A percentile compares a stretch with the other conserved stretches of the same genome.
These are phyloP conservation scores for Phytophthora multivora DNA, from an alignment of 352 stramenopile genomes.

Conservation along the genomic window DNA sequence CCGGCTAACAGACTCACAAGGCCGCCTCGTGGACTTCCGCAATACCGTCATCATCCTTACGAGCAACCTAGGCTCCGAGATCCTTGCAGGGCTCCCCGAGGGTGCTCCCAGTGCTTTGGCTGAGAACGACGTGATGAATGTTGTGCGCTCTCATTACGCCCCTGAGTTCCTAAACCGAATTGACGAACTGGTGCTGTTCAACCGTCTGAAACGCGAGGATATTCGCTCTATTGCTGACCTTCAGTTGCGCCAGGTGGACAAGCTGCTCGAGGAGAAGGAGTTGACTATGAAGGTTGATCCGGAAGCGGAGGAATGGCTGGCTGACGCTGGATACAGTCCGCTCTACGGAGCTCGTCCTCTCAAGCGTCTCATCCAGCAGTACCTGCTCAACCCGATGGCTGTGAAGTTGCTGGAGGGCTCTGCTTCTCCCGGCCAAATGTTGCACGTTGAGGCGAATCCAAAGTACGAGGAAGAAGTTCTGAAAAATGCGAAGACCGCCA, in stretches of 20 bases:
- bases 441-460: slow-evolving; percentile 73
- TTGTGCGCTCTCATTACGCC: slow-evolving; percentile 94
- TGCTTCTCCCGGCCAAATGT: slow-evolving; percentile 75
- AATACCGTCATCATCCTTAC: slow-evolving; percentile 99
- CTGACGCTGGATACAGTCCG: slow-evolving; percentile 94
- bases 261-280: slow-evolving; percentile 90
- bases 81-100: slow-evolving; percentile 67
- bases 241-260: slow-evolving; percentile 92
- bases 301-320: slow-evolving; percentile 92
- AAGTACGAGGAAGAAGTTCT: slow-evolving; percentile 57
- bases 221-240: slow-evolving; percentile 95
- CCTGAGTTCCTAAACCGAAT: slow-evolving; percentile 99
- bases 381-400: slow-evolving; percentile 95
- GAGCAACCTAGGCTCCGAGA: slow-evolving; percentile 95
- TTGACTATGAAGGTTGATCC: slow-evolving; percentile 92
- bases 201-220: slow-evolving; percentile 90
- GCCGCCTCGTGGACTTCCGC: slow-evolving; percentile 95
- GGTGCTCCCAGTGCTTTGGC: slow-evolving; percentile 58
- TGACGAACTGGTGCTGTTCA: slow-evolving; percentile 98
- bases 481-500: slow-evolving; percentile 39
- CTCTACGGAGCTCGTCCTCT: slow-evolving; percentile 96
- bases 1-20: slow-evolving; percentile 96
- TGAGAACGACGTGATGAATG: slow-evolving; percentile 86
- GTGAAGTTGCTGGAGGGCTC: slow-evolving; percentile 89
- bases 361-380: slow-evolving; percentile 96